phyloP scores from a whole-genome alignment of 495 filamentous ascomycete genomes.

The Bombardia bombarda region DNA sequence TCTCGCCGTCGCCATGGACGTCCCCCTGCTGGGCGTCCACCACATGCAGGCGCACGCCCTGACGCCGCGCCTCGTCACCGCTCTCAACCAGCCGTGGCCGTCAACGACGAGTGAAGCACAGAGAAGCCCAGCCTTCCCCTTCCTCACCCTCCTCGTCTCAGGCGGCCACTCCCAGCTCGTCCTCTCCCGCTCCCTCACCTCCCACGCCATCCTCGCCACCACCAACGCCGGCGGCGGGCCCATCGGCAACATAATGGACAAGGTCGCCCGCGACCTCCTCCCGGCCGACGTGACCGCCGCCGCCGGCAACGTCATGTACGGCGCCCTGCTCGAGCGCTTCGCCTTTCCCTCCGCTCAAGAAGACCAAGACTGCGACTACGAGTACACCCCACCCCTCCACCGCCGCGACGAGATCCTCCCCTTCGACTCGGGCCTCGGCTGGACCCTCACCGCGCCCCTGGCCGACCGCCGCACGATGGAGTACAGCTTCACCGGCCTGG shows the following conservation, averaged over 20 bases:
- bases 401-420: constrained; percentile 45
- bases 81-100: constrained; percentile 32
- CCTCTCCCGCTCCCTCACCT: constrained; percentile 51
- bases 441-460: constrained; percentile 29
- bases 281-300: constrained; percentile 40
- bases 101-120: background rate
- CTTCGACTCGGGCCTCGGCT: constrained; percentile 15
- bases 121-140: constrained; percentile 57
- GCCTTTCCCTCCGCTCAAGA: constrained; percentile 51
- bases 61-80: constrained; percentile 72
- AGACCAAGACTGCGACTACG: constrained; percentile 27
- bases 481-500: constrained; percentile 33
- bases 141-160: constrained; percentile 81
- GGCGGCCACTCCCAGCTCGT: constrained; percentile 88
- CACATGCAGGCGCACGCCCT: constrained; percentile 97
- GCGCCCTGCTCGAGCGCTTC: constrained; percentile 64
- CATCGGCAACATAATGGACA: constrained; percentile 83
- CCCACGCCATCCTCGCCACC: constrained; percentile 64
- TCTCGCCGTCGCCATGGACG: constrained; percentile 70
- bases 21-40: constrained; percentile 77
- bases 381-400: constrained; percentile 46
- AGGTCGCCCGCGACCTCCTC: constrained; percentile 66
- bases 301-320: constrained; percentile 60
- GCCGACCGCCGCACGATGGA: constrained; percentile 15
- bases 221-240: constrained; percentile 67